Conservation (phyloP, 2,329 filamentous ascomycete species). For the Arthrobotrys iridis region DNA sequence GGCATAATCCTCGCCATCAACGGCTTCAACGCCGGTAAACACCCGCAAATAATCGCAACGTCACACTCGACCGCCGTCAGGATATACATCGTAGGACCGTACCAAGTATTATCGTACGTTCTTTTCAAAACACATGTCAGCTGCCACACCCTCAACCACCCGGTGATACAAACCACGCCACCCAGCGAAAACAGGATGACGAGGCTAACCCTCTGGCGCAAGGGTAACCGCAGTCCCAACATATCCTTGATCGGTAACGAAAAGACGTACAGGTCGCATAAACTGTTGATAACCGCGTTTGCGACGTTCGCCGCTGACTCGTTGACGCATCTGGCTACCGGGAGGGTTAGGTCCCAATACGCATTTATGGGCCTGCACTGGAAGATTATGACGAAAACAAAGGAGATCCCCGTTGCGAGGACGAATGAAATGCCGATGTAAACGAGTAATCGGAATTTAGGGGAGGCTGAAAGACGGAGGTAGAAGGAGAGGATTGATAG, state of each 20-base stretch:
- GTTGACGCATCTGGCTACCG: conserved; percentile 32
- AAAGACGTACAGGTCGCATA: conserved; percentile 50
- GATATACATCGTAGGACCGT: conserved; percentile 51
- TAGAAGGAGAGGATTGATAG: conserved; percentile 53
- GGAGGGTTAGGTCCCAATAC: conserved; percentile 46
- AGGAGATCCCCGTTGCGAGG: conserved; percentile 24
- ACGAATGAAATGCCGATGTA: conserved; percentile 32
- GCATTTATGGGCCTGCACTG: conserved; percentile 41
- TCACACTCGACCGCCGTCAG: conserved; percentile 49
- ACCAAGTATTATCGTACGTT: conserved; percentile 51
- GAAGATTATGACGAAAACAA: conserved; percentile 46
- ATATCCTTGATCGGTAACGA: conserved; percentile 49
- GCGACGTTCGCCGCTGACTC: conserved; percentile 37
- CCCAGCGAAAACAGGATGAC: conserved; percentile 45
- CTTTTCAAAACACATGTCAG: conserved; percentile 25
- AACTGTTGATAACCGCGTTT: conserved; percentile 48
- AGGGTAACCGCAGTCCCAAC: conserved; percentile 30
- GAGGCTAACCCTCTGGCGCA: conserved; percentile 42
- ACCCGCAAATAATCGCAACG: conserved; percentile 42
- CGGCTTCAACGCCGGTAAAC: conserved; percentile 50
- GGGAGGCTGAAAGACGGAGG: conserved; percentile 42
- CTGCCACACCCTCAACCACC: conserved; percentile 50
- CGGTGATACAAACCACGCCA: conserved; percentile 45
- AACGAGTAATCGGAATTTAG: conserved; percentile 32
- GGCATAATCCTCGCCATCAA: conserved; percentile 45